phyloP scores from a whole-genome alignment of 495 filamentous ascomycete species.

The Amphirosellinia nigrospora region DNA sequence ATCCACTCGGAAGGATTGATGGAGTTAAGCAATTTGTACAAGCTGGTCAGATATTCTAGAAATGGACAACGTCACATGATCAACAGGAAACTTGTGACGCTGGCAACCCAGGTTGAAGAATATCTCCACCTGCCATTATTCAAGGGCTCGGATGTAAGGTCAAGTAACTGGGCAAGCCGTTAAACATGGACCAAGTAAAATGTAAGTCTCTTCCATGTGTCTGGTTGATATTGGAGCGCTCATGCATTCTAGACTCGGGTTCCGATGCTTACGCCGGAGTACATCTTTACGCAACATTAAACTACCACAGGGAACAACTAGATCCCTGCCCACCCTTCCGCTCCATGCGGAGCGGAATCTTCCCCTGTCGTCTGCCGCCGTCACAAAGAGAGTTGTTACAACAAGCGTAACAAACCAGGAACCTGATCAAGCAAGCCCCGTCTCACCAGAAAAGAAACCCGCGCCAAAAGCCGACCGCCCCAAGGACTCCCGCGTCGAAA shows the following conservation, averaged over 20 bases:
- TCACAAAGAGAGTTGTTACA: too few relatives aligned
- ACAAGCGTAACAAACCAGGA: too few relatives aligned
- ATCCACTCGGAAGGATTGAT: slow-evolving; percentile 70
- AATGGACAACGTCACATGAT: slow-evolving; percentile 57
- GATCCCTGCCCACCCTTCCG: slow-evolving; percentile 74
- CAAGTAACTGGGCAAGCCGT: slow-evolving; percentile 70
- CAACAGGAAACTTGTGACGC: slow-evolving; percentile 68
- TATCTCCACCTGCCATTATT: slow-evolving; percentile 76
- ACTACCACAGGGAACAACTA: slow-evolving; percentile 68
- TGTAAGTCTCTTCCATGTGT: slow-evolving; percentile 58
- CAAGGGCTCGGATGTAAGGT: slow-evolving; percentile 72
- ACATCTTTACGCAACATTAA: slow-evolving; percentile 71
- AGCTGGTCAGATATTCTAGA: slow-evolving; percentile 67
- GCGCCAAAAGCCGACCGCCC: slow-evolving; percentile 12
- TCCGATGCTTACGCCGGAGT: slow-evolving; percentile 82
- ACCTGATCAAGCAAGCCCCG: too few relatives aligned
- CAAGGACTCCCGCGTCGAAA: slow-evolving; percentile 43
- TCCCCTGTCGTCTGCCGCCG: slow-evolving; percentile 64
- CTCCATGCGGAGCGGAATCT: slow-evolving; percentile 67
- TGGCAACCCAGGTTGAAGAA: slow-evolving; percentile 72
- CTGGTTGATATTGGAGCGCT: neutral
- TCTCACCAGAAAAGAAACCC: too few relatives aligned
- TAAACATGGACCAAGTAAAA: slow-evolving; percentile 70
- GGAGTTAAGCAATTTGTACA: slow-evolving; percentile 82
- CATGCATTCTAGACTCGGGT: slow-evolving; percentile 67